Base-by-base conservation (phyloP, 805 yeast species). In the Nakazawaea ernobii region DNA sequence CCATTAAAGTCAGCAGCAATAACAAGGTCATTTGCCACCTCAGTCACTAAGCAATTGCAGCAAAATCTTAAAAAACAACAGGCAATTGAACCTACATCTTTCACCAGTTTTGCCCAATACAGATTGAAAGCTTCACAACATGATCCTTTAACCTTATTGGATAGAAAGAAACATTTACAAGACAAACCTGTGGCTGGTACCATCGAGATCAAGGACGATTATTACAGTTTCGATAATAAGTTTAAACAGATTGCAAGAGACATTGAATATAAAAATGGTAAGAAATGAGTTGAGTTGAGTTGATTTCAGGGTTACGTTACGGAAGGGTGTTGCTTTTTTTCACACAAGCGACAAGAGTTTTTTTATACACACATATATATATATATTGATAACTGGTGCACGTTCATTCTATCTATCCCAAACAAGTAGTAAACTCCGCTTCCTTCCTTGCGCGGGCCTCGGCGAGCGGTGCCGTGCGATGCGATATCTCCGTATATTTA, bases 31-130 rank as follows among this genome's bases (percentile, higher is more conserved):
- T 3, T 36, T 27, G 10, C 26, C 20, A 17, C 39, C 5, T 8
- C 39, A 20, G 20, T 27, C 9, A 4, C 11, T 20, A 38, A 6
- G 5, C 17, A 15, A 14, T 28, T 38, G 9, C 24, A 26, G 26
- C 30, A 28, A 29, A 39, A 39, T 17, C 8, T 13, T 14, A 39
- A 28, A 5, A 6, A 8, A 15, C 42, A 39, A 39, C 42, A 29
- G 15, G 42, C 42, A 14, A 41, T 41, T 33, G 44, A 36, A 11
- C 42, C 48, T 26, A 28, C 39, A 11, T 32, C 24, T 10, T 48
- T 13, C 33, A 48, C 39, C 11, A 39, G 44, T 28, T 48, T 48
- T 39, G 50, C 47, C 11, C 50, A 48, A 29, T 48, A 48, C 47
- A 32, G 50, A 20, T 39, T 48, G 29, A 32, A 33, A 13, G 29